Conservation (phyloP, 495 filamentous ascomycete species). For the Penicillium subrubescens region DNA sequence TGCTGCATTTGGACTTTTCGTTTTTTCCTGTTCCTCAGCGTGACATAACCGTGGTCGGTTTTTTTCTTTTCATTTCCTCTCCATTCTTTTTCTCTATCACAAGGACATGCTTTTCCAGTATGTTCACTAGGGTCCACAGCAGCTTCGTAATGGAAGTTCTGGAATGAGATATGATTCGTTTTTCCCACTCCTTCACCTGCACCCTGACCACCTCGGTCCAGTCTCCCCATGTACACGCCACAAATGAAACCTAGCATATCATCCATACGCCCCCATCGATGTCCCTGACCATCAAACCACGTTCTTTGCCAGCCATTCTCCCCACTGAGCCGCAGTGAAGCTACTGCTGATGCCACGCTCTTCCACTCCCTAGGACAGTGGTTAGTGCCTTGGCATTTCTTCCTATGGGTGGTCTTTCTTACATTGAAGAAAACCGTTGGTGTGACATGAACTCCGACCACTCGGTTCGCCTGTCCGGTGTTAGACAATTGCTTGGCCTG, state of each 20-base stretch:
- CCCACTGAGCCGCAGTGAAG: constrained; percentile 80
- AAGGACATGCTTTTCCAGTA: constrained; percentile 25
- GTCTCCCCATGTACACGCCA: constrained; percentile 10
- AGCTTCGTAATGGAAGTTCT: constrained; percentile 34
- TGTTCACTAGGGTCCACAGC: constrained; percentile 30
- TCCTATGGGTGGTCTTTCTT: constrained; percentile 10
- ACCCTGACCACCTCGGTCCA: constrained; percentile 14
- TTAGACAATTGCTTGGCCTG: constrained; percentile 19
- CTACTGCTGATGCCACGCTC: constrained; percentile 74
- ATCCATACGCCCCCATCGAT: neutral
- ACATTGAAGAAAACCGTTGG: constrained; percentile 87
- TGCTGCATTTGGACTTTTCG: constrained; percentile 13
- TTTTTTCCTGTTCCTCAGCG: neutral
- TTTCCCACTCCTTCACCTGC: constrained; percentile 18
- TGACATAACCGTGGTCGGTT: constrained; percentile 12
- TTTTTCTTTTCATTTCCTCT: constrained; percentile 3
- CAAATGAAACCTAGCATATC: constrained; percentile 6
- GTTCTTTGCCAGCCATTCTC: constrained; percentile 80
- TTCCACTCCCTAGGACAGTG: constrained; percentile 62
- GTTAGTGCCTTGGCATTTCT: constrained; percentile 25
- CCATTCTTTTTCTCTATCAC: constrained; percentile 15
- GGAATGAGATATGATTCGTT: constrained; percentile 41
- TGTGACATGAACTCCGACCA: constrained; percentile 82
- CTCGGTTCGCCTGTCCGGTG: constrained; percentile 55
- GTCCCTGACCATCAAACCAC: constrained; percentile 50